Percentiles rank a stretch among this genome's conserved stretches.
phyloP scores from a whole-genome alignment of 2,329 filamentous ascomycete species.

The Lasiodiplodia gonubiensis region DNA sequence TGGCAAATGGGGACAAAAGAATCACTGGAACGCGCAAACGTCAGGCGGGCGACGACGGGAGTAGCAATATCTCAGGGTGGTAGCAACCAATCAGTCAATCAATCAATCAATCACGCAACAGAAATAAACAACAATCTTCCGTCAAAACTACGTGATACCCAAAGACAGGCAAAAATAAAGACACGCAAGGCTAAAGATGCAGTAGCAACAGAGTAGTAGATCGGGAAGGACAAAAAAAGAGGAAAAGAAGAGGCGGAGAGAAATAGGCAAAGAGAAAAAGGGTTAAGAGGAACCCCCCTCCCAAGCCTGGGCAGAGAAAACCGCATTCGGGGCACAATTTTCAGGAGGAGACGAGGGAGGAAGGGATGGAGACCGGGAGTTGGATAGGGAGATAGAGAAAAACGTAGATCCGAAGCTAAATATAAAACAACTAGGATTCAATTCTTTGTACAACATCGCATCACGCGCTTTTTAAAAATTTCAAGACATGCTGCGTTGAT shows the following conservation, averaged over 20 bases:
- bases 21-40: no score
- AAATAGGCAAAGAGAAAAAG: not conserved
- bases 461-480: not conserved
- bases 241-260: not conserved
- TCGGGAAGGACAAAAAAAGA: not conserved
- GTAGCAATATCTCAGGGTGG: no score
- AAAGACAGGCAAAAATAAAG: not conserved
- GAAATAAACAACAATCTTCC: not conserved
- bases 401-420: not conserved
- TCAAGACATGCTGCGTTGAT: constrained; percentile 11
- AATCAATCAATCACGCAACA: constrained; percentile 6
- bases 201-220: not conserved
- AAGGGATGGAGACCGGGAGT: no score
- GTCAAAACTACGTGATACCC: constrained; percentile 7
- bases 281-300: no score
- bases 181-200: not conserved
- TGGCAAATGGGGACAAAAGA: no score
- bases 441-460: constrained; percentile 17
- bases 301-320: not conserved
- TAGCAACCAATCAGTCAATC: not conserved
- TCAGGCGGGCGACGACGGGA: no score
- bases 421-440: not conserved
- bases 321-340: not conserved
- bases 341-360: not conserved
- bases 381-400: not conserved